These are phyloP conservation scores for Hypoxylon rubiginosum DNA, from an alignment of 2,329 filamentous ascomycete genomes.

Conservation along the genomic window DNA sequence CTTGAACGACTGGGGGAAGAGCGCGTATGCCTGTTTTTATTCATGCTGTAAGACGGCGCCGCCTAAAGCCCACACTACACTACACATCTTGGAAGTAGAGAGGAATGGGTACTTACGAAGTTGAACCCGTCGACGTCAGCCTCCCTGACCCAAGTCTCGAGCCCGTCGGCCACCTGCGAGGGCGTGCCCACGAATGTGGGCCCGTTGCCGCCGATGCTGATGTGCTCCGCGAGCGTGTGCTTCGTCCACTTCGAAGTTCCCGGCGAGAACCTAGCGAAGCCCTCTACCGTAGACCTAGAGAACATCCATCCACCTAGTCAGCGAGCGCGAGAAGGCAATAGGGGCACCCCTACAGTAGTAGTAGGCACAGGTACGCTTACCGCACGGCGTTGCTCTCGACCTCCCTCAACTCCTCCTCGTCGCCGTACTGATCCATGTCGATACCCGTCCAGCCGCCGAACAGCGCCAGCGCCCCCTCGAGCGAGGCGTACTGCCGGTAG, in stretches of 20 bases:
- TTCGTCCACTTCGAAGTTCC: constrained; percentile 79
- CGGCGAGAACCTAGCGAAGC: constrained; percentile 68
- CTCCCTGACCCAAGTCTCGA: constrained; percentile 76
- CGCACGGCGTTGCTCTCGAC: constrained; percentile 58
- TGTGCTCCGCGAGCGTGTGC: constrained; percentile 75
- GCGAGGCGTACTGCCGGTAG: constrained; percentile 70
- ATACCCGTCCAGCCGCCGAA: constrained; percentile 81
- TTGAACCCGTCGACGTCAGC: constrained; percentile 83
- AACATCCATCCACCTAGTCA: background rate
- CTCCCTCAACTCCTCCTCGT: constrained; percentile 56
- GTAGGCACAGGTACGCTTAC: constrained; percentile 44
- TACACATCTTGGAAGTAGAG: background rate
- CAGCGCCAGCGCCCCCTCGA: constrained; percentile 75
- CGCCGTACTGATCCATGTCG: constrained; percentile 58
- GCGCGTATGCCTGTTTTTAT: constrained; percentile 69
- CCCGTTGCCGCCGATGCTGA: constrained; percentile 76
- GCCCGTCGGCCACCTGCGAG: constrained; percentile 73
- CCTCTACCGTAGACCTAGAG: constrained; percentile 65
- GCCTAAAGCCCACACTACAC: background rate
- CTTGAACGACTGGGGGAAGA: constrained; percentile 77
- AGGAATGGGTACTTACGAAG: constrained; percentile 63
- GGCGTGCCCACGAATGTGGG: constrained; percentile 75
- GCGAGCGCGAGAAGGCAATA: background rate
- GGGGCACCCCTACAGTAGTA: constrained; percentile 1
- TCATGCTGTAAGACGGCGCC: constrained; percentile 10